Base-by-base conservation (phyloP, 1,139 yeast genomes). In the Pichia sp. region DNA sequence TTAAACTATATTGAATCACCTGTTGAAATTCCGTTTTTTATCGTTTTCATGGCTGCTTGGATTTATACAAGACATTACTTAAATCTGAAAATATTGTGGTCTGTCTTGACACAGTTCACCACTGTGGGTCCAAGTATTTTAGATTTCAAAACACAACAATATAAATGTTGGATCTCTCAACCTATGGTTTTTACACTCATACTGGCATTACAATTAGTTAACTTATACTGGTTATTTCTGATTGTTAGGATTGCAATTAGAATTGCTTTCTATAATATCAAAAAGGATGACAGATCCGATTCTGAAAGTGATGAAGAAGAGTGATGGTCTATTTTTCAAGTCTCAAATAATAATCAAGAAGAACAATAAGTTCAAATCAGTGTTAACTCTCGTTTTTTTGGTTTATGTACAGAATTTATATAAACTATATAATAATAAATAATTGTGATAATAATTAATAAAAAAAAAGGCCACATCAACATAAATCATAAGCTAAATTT, bases 131-230 rank as follows among this genome's bases (percentile, higher is more conserved):
- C 82, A 53, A 89, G 75, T 69, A 76, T 76, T 49, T 73, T 94
- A 59, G 81, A 88, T 70, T 92, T 90, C 82, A 87, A 76, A n/a
- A 82, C 94, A 30, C 92, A 89, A 65, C 96, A 90, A 66, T 92
- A 90, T 72, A 92, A 94, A 68, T 92, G 97, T 69, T 88, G 87
- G 83, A 86, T 94, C 56, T 85, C 97, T 18, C 95, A 87, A 69
- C 85, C 86, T 52, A 89, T 92, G 63, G 90, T 92, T 2, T 90
- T 92, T 61, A 68, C 69, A 22, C 76, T 92, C 61, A 76, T 92
- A 52, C 72, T 77, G 49, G 90, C 94, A 1, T 75, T 92, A 56
- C 98, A 92, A 65, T 61, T 87, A 50, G 90, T 92, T 51, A 92
- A 92, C 62, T 60, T 77, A 24, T 92, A 86, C 69, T 92, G 98